Conservation (phyloP, 306 rosid species). For the Cucurbita ficifolia region DNA sequence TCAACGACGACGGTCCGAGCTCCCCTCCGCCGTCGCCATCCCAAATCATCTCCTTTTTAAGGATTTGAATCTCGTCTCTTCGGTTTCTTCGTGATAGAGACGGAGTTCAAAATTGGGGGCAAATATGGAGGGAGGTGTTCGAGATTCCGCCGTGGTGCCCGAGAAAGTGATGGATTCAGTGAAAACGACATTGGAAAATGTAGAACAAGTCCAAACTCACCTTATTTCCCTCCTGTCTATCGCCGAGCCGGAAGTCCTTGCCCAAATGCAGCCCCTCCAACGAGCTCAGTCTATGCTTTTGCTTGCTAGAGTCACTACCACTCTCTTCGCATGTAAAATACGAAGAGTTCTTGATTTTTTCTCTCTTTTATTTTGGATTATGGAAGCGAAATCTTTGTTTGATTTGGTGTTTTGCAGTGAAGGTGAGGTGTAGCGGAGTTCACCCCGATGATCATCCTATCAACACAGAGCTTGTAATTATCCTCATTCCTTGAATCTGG, state of each 20-base stretch:
- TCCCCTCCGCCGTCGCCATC: background rate
- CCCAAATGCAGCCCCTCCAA: conserved; percentile 61
- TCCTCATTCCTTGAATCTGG: conserved; percentile 12
- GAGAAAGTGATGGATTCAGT: conserved; percentile 50
- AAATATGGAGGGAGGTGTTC: conserved; percentile 34
- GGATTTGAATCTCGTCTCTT: background rate
- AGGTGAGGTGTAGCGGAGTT: conserved; percentile 60
- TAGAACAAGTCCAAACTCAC: conserved; percentile 31
- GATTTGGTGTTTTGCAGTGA: conserved; percentile 40
- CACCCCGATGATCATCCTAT: conserved; percentile 60
- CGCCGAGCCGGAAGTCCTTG: conserved; percentile 41
- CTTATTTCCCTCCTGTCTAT: conserved; percentile 39
- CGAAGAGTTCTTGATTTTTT: background rate
- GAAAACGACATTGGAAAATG: conserved; percentile 31
- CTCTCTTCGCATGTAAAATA: conserved; percentile 40
- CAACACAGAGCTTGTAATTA: conserved; percentile 70
- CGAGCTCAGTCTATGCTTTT: conserved; percentile 68
- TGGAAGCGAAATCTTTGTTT: background rate
- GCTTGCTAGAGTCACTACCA: conserved; percentile 50
- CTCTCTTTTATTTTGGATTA: background rate
- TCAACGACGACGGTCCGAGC: background rate
- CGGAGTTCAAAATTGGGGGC: background rate
- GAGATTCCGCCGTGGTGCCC: conserved; percentile 39
- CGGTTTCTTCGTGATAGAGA: background rate
- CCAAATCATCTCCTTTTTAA: background rate